Percentiles rank a stretch among this genome's conserved stretches.
Conservation (phyloP, 169 alveolate species). For the Plasmodium vivax region DNA sequence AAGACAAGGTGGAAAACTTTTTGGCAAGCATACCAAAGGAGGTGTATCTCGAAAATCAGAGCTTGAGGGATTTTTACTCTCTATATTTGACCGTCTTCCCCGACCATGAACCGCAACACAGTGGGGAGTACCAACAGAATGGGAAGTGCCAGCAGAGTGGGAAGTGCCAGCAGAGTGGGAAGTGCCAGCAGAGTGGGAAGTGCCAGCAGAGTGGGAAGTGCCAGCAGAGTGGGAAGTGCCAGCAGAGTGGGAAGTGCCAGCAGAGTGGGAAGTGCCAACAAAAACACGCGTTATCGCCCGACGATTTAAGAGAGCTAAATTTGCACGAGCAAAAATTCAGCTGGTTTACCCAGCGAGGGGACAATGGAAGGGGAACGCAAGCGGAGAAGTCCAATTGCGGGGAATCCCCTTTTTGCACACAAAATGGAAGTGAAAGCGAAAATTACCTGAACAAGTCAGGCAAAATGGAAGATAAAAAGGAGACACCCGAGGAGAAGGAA, state of each 20-base stretch:
- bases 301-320: conserved; percentile 56
- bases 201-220: neutral
- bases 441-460: neutral
- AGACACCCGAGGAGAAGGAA: neutral
- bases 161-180: too few species aligned
- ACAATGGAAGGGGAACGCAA: neutral
- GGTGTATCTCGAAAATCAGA: conserved; percentile 57
- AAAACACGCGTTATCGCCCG: conserved; percentile 1
- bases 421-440: neutral
- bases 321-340: conserved; percentile 20
- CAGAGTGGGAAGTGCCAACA: neutral
- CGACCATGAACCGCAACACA: neutral
- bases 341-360: conserved; percentile 13
- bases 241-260: neutral
- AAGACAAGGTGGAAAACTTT: conserved; percentile 33
- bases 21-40: conserved; percentile 56
- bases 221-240: neutral
- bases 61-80: conserved; percentile 58
- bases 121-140: neutral
- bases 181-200: neutral
- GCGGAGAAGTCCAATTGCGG: neutral
- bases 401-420: neutral
- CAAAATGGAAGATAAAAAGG: neutral
- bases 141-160: neutral
- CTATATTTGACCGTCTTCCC: conserved; percentile 72